Conservation (phyloP, 1,284 basidiomycete genomes). For the Cryptococcus floricola region DNA sequence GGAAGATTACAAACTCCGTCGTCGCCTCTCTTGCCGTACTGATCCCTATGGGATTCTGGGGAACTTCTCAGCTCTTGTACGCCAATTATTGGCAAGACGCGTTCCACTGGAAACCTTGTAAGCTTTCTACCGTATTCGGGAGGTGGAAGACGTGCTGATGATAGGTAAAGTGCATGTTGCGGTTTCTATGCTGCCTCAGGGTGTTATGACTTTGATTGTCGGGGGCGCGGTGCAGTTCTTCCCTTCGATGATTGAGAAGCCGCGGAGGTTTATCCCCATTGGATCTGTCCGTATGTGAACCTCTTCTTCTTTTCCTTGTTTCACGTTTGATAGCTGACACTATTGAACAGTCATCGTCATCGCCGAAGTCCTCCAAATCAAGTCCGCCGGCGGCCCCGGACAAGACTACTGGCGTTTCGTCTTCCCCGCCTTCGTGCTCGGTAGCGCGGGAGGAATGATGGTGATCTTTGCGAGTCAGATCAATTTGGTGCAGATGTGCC, state of each 20-base stretch:
- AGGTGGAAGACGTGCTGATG: background rate
- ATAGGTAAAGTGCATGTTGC: slow-evolving; percentile 21
- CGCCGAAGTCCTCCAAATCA: slow-evolving; percentile 25
- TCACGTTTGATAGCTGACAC: background rate
- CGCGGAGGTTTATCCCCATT: slow-evolving; percentile 19
- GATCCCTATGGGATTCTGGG: slow-evolving; percentile 28
- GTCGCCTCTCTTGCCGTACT: slow-evolving; percentile 18
- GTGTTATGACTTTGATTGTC: slow-evolving; percentile 25
- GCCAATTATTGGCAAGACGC: slow-evolving; percentile 26
- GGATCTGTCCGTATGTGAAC: slow-evolving; percentile 15
- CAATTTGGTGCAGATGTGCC: slow-evolving; percentile 28
- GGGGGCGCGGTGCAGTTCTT: slow-evolving; percentile 20
- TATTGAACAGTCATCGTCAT: slow-evolving; percentile 20
- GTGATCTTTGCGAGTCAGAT: slow-evolving; percentile 3
- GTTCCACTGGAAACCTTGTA: slow-evolving; percentile 19
- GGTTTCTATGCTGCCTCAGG: slow-evolving; percentile 32
- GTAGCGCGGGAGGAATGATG: slow-evolving; percentile 9
- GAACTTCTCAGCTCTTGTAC: slow-evolving; percentile 26
- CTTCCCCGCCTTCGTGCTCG: slow-evolving; percentile 33
- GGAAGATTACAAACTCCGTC: slow-evolving; percentile 30
- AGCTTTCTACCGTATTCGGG: background rate
- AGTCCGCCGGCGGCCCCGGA: slow-evolving; percentile 21
- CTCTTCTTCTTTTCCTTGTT: background rate
- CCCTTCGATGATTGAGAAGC: slow-evolving; percentile 23
- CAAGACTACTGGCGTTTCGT: slow-evolving; percentile 5